Evolutionary conservation across 2,329 filamentous ascomycete genomes (phyloP).

Genomic region (Penicillium sumatraense): DNA sequence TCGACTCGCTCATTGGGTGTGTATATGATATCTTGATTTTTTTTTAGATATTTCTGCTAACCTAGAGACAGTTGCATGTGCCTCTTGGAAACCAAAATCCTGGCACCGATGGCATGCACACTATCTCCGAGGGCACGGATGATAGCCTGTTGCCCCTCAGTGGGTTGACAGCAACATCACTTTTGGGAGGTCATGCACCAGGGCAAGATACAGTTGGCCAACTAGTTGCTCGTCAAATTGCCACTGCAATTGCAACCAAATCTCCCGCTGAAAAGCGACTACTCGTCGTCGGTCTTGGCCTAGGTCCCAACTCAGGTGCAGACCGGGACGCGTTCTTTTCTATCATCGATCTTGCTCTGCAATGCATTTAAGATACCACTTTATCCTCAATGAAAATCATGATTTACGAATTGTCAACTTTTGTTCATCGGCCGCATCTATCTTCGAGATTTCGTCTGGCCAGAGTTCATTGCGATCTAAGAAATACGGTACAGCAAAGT

Average conservation of each 20-base stretch:
- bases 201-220: constrained; percentile 84
- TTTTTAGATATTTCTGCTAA: constrained; percentile 8
- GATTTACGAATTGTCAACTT: background rate
- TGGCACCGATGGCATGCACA: constrained; percentile 43
- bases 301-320: constrained; percentile 49
- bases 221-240: constrained; percentile 87
- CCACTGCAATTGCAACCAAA: constrained; percentile 74
- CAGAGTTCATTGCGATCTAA: background rate
- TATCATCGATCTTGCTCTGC: constrained; percentile 48
- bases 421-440: too few species aligned
- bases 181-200: constrained; percentile 80
- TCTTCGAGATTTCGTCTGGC: background rate
- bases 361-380: constrained; percentile 39
- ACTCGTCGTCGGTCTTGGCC: constrained; percentile 63
- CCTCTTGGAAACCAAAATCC: constrained; percentile 40
- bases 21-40: constrained; percentile 28
- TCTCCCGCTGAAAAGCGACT: constrained; percentile 66
- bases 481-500: constrained; percentile 34
- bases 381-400: background rate
- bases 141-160: constrained; percentile 72
- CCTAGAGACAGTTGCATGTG: constrained; percentile 33
- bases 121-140: constrained; percentile 48
- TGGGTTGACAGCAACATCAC: constrained; percentile 82
- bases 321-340: constrained; percentile 49
- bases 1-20: constrained; percentile 87